Evolutionary conservation across 805 yeast genomes (phyloP).

Genomic region (Schwanniomyces vanrijiae): DNA sequence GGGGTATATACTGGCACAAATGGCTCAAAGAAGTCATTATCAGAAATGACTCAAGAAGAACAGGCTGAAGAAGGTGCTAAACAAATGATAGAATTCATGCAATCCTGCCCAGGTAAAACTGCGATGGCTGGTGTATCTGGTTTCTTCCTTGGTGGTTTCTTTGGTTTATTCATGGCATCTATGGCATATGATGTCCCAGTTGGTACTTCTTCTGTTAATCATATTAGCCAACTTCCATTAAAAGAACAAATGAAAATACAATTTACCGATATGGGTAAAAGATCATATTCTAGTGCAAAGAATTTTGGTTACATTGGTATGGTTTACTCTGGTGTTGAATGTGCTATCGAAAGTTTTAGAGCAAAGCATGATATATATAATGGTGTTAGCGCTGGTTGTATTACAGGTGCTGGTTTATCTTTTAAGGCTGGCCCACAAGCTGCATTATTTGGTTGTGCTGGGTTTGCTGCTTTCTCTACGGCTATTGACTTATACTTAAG

Average conservation of each 20-base stretch:
- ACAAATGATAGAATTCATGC: slow-evolving; percentile 80
- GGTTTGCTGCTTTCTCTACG: slow-evolving; percentile 92
- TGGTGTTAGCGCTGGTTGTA: slow-evolving; percentile 90
- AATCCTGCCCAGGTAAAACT: slow-evolving; percentile 94
- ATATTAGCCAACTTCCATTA: slow-evolving; percentile 81
- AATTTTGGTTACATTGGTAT: slow-evolving; percentile 93
- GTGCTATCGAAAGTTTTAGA: slow-evolving; percentile 79
- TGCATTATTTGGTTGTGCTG: slow-evolving; percentile 90
- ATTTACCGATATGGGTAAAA: slow-evolving; percentile 85
- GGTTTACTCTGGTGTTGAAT: slow-evolving; percentile 90
- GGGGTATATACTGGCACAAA: slow-evolving; percentile 40
- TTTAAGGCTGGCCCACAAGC: slow-evolving; percentile 93
- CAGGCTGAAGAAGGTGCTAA: slow-evolving; percentile 90
- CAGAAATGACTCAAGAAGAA: slow-evolving; percentile 85
- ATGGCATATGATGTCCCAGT: slow-evolving; percentile 80
- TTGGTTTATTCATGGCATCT: slow-evolving; percentile 91
- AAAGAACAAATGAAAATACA: slow-evolving; percentile 91
- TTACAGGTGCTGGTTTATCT: slow-evolving; percentile 96
- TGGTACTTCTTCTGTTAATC: slow-evolving; percentile 53
- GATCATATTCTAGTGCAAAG: slow-evolving; percentile 87
- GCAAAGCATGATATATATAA: slow-evolving; percentile 92
- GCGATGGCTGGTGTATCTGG: slow-evolving; percentile 92
- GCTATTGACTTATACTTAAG: slow-evolving; percentile 87
- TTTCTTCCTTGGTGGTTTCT: slow-evolving; percentile 90
- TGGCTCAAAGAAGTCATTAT: slow-evolving; percentile 45